Conservation (phyloP, 2,329 filamentous ascomycete genomes). For the Fusarium sarcochroum region DNA sequence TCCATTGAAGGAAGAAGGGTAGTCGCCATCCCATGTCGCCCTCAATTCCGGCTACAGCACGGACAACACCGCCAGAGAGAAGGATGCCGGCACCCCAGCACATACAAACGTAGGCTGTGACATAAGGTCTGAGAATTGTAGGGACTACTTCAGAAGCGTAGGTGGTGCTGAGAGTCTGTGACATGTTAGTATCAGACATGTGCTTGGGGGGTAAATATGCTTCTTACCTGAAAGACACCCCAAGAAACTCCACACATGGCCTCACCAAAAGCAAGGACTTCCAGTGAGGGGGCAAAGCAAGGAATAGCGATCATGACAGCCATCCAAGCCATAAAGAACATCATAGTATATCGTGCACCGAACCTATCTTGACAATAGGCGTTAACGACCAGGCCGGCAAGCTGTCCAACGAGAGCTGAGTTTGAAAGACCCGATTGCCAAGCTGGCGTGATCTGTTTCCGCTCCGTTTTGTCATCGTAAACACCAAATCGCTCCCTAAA, state of each 20-base stretch:
- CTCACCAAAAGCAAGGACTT: conserved; percentile 54
- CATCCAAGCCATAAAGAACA: conserved; percentile 39
- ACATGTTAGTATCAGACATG: not conserved
- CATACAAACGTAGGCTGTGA: conserved; percentile 60
- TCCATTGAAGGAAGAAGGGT: conserved; percentile 56
- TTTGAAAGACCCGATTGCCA: conserved; percentile 64
- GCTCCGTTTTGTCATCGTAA: conserved; percentile 24
- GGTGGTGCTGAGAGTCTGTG: conserved; percentile 56
- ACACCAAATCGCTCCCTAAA: conserved; percentile 34
- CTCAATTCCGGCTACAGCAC: conserved; percentile 51
- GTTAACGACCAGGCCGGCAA: conserved; percentile 60
- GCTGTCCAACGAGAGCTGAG: conserved; percentile 59
- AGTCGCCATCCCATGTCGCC: conserved; percentile 56
- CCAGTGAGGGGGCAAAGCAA: conserved; percentile 54
- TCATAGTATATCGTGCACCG: conserved; percentile 46
- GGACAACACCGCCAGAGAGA: conserved; percentile 57
- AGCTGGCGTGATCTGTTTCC: conserved; percentile 57
- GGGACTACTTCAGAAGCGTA: conserved; percentile 61
- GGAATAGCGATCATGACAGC: conserved; percentile 16
- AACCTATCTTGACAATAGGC: conserved; percentile 58
- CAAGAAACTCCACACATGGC: conserved; percentile 56
- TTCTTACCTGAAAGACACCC: conserved; percentile 45
- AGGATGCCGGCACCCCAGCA: conserved; percentile 61
- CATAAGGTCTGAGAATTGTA: conserved; percentile 54
- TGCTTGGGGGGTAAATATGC: rapidly evolving